Evolutionary conservation across 495 filamentous ascomycete species (phyloP).

Genomic region (Pseudoneurospora amorphoporcata): DNA sequence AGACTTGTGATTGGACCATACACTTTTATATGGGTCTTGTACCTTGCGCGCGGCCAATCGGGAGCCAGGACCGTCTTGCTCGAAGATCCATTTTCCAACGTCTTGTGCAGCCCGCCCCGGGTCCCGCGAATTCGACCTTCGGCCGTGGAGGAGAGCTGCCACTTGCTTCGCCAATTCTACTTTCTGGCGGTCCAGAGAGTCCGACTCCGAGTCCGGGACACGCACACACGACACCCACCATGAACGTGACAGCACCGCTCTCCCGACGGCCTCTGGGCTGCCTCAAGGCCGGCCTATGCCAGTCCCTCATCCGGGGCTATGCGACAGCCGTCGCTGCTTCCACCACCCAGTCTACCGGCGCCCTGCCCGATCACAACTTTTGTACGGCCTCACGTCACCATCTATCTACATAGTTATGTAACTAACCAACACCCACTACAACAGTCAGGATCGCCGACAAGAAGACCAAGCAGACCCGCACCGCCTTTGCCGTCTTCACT

Average conservation of each 20-base stretch:
- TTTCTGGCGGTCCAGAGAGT: background rate
- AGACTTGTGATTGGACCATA: background rate
- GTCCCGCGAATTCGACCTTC: background rate
- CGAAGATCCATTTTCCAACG: background rate
- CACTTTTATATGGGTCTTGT: background rate
- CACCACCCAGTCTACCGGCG: conserved; percentile 6
- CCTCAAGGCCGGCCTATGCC: conserved; percentile 48
- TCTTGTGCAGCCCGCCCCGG: background rate
- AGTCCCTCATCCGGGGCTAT: conserved; percentile 4
- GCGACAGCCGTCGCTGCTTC: conserved; percentile 21
- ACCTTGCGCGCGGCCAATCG: background rate
- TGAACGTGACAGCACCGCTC: conserved; percentile 46
- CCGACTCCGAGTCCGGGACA: conserved; percentile 4
- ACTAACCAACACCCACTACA: background rate
- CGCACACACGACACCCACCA: conserved; percentile 23
- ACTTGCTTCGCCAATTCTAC: conserved; percentile 1
- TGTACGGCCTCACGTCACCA: conserved; percentile 12
- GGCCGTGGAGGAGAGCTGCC: background rate
- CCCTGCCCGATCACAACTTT: conserved; percentile 22
- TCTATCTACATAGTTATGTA: background rate
- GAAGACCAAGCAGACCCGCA: conserved; percentile 19
- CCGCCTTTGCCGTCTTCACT: conserved; percentile 40
- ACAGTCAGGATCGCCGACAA: conserved; percentile 15
- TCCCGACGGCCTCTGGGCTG: conserved; percentile 55
- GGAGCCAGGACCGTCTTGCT: background rate